These are phyloP conservation scores for Jimgerdemannia lactiflua DNA, from an alignment of 192 early-diverging fungal species.

Conservation along the genomic window DNA sequence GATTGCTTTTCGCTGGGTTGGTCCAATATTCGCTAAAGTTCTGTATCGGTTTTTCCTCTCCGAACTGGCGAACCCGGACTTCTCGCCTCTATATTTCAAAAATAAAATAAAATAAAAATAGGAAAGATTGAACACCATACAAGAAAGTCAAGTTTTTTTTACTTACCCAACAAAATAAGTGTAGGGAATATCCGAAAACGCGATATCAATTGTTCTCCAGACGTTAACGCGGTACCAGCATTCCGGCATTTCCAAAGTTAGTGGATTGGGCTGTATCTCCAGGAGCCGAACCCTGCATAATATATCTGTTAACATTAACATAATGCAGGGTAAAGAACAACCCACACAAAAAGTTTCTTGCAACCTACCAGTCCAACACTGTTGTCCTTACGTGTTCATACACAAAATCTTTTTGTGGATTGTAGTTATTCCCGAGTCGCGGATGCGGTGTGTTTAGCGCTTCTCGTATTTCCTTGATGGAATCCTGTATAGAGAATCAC, in stretches of 20 bases:
- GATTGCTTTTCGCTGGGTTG: constrained; percentile 15
- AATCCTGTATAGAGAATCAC: constrained; percentile 5
- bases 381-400: constrained; percentile 23
- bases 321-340: constrained; percentile 2
- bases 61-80: constrained; percentile 9
- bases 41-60: constrained; percentile 23
- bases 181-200: constrained; percentile 16
- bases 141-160: constrained; percentile 10
- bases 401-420: constrained; percentile 15
- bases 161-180: constrained; percentile 21
- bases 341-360: background rate
- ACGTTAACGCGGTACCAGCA: constrained; percentile 19
- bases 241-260: constrained; percentile 16
- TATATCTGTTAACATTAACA: constrained; percentile 7
- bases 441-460: constrained; percentile 17
- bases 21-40: constrained; percentile 15
- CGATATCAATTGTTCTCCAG: constrained; percentile 20
- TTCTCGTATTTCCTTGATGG: constrained; percentile 19
- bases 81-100: constrained; percentile 21
- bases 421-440: constrained; percentile 11
- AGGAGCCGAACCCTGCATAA: constrained; percentile 16
- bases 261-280: constrained; percentile 20
- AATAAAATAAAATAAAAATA: constrained; percentile 6
- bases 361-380: constrained; percentile 16
- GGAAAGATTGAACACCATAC: too few relatives aligned